phyloP scores from a whole-genome alignment of 2,329 filamentous ascomycete genomes.

The Calonectria montana region DNA sequence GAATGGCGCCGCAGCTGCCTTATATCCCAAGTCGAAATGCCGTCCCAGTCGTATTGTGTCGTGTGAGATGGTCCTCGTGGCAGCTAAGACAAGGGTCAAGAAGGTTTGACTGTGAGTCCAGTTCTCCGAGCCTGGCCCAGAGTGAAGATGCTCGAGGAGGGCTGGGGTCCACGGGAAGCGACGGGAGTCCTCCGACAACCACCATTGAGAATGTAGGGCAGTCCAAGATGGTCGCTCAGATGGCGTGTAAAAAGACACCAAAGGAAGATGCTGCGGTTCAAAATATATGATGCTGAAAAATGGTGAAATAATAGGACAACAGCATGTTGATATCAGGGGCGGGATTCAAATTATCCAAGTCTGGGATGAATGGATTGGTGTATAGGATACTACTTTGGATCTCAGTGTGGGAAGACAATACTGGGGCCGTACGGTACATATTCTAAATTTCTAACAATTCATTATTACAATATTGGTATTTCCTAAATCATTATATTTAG shows the following conservation, averaged over 20 bases:
- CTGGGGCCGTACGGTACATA: neutral
- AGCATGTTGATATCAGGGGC: neutral
- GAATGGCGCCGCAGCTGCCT: conserved; percentile 20
- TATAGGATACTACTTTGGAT: neutral
- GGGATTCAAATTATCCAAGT: neutral
- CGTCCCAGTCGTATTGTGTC: neutral
- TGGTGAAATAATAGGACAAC: neutral
- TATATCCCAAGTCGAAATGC: conserved; percentile 25
- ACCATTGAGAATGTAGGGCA: conserved; percentile 32
- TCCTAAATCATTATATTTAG: neutral
- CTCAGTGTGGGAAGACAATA: neutral
- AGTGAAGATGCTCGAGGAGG: conserved; percentile 34
- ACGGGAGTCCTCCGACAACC: conserved; percentile 27
- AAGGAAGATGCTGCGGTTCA: neutral
- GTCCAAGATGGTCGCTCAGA: conserved; percentile 18
- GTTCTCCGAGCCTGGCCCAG: conserved; percentile 23
- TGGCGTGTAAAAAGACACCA: conserved; percentile 19
- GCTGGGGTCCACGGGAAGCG: conserved; percentile 26
- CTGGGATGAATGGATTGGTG: neutral
- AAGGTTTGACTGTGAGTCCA: neutral
- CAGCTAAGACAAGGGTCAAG: conserved; percentile 19
- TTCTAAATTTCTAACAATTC: neutral
- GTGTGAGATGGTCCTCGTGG: conserved; percentile 23
- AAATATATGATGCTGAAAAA: neutral
- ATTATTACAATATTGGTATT: neutral